Conservation (phyloP, 306 rosid genomes). For the Echinosophora koreensis region DNA sequence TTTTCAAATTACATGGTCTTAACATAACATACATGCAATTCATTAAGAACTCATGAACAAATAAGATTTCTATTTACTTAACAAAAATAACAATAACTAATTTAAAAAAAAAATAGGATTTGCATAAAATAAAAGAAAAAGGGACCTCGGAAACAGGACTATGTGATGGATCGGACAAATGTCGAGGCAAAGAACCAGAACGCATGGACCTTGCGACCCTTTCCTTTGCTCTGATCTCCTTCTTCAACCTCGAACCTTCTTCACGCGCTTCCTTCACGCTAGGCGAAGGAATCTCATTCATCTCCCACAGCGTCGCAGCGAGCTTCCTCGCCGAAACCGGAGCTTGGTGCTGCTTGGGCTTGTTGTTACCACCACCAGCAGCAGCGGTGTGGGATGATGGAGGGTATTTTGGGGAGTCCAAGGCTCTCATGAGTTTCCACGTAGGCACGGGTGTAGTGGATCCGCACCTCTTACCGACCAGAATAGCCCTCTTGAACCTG, state of each 20-base stretch:
- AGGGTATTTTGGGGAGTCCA: constrained; percentile 71
- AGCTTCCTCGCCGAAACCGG: constrained; percentile 98
- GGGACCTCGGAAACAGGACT: constrained; percentile 93
- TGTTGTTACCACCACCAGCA: no score
- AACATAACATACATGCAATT: background rate
- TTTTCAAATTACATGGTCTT: background rate
- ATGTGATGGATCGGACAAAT: constrained; percentile 97
- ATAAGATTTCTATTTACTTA: background rate
- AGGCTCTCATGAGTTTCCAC: constrained; percentile 72
- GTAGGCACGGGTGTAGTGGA: constrained; percentile 93
- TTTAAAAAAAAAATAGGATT: no score
- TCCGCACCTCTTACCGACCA: constrained; percentile 86
- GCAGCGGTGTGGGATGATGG: constrained; percentile 46
- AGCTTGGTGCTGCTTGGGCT: background rate
- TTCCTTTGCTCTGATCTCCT: constrained; percentile 74
- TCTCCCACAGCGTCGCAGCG: constrained; percentile 98
- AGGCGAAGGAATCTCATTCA: constrained; percentile 97
- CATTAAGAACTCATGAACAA: background rate
- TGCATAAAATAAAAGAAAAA: background rate
- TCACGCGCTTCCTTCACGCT: constrained; percentile 59
- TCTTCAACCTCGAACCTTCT: constrained; percentile 61
- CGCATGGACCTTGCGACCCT: constrained; percentile 70
- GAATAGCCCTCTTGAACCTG: constrained; percentile 89
- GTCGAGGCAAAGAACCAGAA: constrained; percentile 94
- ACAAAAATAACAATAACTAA: background rate